A percentile compares a stretch with the other conserved stretches of the same genome.
Conservation (phyloP, 805 yeast genomes). For the Nakazawaea peltata region DNA sequence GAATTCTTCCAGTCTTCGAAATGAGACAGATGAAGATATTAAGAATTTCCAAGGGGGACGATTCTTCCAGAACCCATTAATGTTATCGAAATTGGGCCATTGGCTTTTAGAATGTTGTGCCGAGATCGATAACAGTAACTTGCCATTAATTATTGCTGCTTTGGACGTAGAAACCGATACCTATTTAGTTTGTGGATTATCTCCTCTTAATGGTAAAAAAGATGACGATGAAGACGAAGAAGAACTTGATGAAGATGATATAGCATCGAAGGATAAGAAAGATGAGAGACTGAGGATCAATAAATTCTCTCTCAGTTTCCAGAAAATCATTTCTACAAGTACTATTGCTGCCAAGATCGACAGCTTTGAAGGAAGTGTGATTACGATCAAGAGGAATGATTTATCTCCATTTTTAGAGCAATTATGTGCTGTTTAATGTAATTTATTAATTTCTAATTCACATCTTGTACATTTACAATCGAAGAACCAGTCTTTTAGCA, state of each 20-base stretch:
- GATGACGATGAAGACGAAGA: conserved; percentile 22
- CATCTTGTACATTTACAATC: conserved; percentile 46
- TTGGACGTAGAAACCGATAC: conserved; percentile 67
- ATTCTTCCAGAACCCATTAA: conserved; percentile 78
- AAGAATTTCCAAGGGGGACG: conserved; percentile 30
- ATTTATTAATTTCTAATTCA: conserved; percentile 2
- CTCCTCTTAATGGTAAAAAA: conserved; percentile 54
- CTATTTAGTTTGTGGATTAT: conserved; percentile 81
- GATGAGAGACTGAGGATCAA: conserved; percentile 45
- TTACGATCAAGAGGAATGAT: conserved; percentile 85
- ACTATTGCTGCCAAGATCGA: conserved; percentile 89
- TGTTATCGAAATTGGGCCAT: conserved; percentile 73
- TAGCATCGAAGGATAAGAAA: conserved; percentile 11
- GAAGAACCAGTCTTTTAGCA: conserved; percentile 51
- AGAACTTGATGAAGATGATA: conserved; percentile 20
- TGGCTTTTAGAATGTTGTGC: conserved; percentile 91
- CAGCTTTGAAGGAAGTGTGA: conserved; percentile 90
- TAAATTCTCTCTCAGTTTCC: conserved; percentile 87
- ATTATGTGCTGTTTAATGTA: conserved; percentile 21
- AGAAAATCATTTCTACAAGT: conserved; percentile 73
- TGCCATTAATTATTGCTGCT: conserved; percentile 84
- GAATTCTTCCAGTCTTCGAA: conserved; percentile 8
- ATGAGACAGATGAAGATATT: conserved; percentile 9
- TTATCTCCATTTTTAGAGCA: conserved; percentile 80
- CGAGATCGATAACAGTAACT: conserved; percentile 57